These are phyloP conservation scores for Taxillus chinensis DNA, from an alignment of 164 flowering plant genomes.

Conservation along the genomic window DNA sequence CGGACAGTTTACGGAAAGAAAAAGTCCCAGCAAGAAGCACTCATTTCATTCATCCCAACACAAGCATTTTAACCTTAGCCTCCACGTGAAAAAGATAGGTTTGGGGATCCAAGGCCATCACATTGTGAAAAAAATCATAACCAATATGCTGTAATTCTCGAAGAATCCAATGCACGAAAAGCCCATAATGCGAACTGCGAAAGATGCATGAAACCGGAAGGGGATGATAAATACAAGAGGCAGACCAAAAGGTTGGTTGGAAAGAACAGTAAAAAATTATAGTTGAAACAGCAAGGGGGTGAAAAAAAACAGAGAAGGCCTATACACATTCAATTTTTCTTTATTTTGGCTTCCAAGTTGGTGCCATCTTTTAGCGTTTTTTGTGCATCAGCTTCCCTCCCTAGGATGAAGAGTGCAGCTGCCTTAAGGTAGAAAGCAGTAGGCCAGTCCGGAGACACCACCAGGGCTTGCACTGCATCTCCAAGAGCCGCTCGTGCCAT, in stretches of 20 bases:
- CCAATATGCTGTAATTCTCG: background rate
- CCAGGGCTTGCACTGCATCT: conserved; percentile 89
- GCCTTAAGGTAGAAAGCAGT: conserved; percentile 83
- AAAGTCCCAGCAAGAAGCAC: no score
- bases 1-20: no score
- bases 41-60: no score
- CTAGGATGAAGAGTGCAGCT: conserved; percentile 68
- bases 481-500: conserved; percentile 77
- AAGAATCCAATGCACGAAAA: conserved; percentile 6
- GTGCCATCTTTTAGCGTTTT: conserved; percentile 73
- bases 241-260: background rate
- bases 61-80: no score
- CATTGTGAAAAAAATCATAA: background rate
- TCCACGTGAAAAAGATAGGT: no score
- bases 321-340: conserved; percentile 45
- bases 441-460: conserved; percentile 76
- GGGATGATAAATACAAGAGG: conserved; percentile 10
- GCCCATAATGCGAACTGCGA: background rate
- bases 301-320: conserved; percentile 14
- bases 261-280: background rate
- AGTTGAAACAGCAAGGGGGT: background rate
- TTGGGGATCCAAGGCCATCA: no score
- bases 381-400: conserved; percentile 80
- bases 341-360: conserved; percentile 57
- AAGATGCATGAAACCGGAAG: background rate